Conservation (phyloP, 78 protist species). For the Salpingoeca rosetta region DNA sequence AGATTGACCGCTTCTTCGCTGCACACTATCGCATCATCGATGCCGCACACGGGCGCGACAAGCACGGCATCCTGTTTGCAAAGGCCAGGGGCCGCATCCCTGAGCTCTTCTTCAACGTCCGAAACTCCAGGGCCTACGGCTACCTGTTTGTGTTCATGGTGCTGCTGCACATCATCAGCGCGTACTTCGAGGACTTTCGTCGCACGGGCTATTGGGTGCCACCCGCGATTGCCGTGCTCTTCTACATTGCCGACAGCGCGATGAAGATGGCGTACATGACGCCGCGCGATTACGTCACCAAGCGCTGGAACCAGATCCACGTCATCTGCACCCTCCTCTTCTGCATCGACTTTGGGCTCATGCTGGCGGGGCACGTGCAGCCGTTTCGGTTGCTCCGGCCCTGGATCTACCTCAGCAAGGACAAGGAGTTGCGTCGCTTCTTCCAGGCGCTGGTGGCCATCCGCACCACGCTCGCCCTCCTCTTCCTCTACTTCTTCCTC, state of each 20-base stretch:
- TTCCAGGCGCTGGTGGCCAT: not conserved
- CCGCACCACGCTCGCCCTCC: not conserved
- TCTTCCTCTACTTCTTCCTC: not conserved
- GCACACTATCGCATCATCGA: not conserved
- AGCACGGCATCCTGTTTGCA: not conserved
- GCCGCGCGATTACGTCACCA: not conserved
- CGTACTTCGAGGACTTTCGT: not conserved
- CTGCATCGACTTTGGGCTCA: not conserved
- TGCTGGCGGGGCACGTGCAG: not conserved
- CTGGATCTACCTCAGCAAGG: not conserved
- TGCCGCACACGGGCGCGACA: not conserved
- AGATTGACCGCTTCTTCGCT: no score
- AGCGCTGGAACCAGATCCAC: not conserved
- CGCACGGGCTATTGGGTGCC: not conserved
- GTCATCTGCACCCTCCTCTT: not conserved
- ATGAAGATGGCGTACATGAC: not conserved
- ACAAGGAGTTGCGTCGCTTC: not conserved
- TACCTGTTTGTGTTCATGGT: not conserved
- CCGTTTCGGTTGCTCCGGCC: not conserved
- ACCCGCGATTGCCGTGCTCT: not conserved
- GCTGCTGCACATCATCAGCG: not conserved
- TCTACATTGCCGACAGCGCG: not conserved
- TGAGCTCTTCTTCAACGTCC: not conserved
- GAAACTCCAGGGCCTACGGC: not conserved
- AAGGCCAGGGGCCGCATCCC: not conserved